Conservation (phyloP, 2,329 filamentous ascomycete genomes). For the Metarhizium brunneum region DNA sequence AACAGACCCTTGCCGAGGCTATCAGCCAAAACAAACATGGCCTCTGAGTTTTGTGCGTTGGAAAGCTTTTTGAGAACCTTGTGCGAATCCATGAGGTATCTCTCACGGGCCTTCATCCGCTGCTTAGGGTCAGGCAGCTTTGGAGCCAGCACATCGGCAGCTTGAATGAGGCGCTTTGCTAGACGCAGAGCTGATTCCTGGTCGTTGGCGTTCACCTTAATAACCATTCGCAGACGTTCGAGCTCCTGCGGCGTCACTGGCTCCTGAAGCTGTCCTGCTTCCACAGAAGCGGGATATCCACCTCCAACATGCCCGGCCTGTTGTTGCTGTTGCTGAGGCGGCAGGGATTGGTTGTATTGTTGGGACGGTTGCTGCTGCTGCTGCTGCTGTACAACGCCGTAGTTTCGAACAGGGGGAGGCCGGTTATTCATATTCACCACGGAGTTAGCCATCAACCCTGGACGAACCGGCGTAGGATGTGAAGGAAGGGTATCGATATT, state of each 20-base stretch:
- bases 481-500: conserved; percentile 42
- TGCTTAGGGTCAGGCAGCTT: conserved; percentile 58
- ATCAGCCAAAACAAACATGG: conserved; percentile 91
- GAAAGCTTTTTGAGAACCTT: conserved; percentile 88
- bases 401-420: conserved; percentile 50
- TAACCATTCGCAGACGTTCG: conserved; percentile 59
- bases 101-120: conserved; percentile 67
- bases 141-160: conserved; percentile 63
- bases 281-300: conserved; percentile 1
- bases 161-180: conserved; percentile 80
- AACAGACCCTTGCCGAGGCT: conserved; percentile 75
- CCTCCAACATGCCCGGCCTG: background rate
- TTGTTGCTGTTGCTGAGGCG: conserved; percentile 19
- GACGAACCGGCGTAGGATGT: conserved; percentile 54
- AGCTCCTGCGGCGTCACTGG: conserved; percentile 71
- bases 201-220: conserved; percentile 65
- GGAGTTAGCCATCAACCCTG: conserved; percentile 52
- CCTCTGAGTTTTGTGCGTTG: conserved; percentile 63
- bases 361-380: conserved; percentile 14
- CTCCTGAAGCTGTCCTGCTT: conserved; percentile 11
- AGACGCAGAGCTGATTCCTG: conserved; percentile 61
- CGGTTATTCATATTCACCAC: conserved; percentile 45
- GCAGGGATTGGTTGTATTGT: conserved; percentile 16
- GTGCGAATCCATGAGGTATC: conserved; percentile 75
- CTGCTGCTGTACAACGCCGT: conserved; percentile 33